A percentile compares a stretch with the other conserved stretches of the same genome.
phyloP scores from a whole-genome alignment of 2,329 filamentous ascomycete genomes.

The Fusarium dlaminii region DNA sequence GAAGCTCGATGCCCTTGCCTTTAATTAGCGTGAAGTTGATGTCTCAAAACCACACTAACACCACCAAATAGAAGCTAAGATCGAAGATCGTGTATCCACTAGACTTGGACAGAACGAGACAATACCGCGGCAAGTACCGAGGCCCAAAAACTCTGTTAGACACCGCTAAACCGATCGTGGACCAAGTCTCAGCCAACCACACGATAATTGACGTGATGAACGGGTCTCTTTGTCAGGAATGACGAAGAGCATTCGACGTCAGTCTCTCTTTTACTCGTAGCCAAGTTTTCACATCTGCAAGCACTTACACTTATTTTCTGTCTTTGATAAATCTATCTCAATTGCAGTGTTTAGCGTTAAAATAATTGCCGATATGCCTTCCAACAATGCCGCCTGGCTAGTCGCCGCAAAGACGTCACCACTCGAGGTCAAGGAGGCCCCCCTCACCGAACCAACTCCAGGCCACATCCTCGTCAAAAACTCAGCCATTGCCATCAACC shows the following conservation, averaged over 20 bases:
- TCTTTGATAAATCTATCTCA: background rate
- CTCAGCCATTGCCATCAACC: constrained; percentile 47
- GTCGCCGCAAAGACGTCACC: constrained; percentile 22
- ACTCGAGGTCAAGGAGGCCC: constrained; percentile 23
- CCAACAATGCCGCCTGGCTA: constrained; percentile 22
- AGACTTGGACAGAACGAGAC: background rate
- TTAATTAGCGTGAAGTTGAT: background rate
- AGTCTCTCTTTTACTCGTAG: background rate
- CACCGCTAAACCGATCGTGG: constrained; percentile 24
- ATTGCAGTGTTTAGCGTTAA: rapidly evolving
- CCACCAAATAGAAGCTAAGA: background rate
- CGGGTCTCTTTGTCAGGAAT: background rate
- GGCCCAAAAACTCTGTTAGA: background rate
- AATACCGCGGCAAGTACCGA: background rate
- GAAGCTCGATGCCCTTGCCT: background rate
- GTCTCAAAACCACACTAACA: background rate
- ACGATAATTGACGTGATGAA: background rate
- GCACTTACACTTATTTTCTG: background rate
- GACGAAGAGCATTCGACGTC: background rate
- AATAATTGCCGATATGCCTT: background rate
- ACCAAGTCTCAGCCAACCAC: background rate
- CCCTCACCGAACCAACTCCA: background rate
- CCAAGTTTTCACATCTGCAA: background rate
- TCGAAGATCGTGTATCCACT: background rate
- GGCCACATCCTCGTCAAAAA: constrained; percentile 42